Percentiles rank a stretch among this genome's conserved stretches.
Evolutionary conservation across 176 grass and related monocot genomes (phyloP).

Genomic region (Puya raimondii): DNA sequence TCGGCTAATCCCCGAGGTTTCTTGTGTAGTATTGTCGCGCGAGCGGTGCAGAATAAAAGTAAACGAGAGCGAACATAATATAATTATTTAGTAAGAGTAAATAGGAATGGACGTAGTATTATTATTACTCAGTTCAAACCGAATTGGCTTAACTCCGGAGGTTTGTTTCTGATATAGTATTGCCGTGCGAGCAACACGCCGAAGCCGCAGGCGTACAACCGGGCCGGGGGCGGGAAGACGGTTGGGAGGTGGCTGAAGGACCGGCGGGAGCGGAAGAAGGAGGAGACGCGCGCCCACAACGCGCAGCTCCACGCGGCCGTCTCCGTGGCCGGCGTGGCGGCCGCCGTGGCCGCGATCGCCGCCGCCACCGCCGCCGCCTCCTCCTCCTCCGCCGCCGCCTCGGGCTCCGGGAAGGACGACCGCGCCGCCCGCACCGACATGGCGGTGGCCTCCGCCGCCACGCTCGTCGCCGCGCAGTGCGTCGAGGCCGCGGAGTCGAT

Average conservation of each 20-base stretch:
- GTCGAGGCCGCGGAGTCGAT: conserved; percentile 67
- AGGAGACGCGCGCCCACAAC: conserved; percentile 77
- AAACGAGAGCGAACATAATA: no score
- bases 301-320: conserved; percentile 84
- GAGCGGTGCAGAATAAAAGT: no score
- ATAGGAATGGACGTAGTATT: background rate
- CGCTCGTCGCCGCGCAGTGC: conserved; percentile 91
- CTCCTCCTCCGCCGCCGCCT: conserved; percentile 24
- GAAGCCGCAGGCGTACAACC: conserved; percentile 49
- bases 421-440: conserved; percentile 61
- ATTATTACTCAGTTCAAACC: background rate
- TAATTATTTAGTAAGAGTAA: no score
- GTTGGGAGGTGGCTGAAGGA: conserved; percentile 95
- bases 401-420: conserved; percentile 43
- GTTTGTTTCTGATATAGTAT: conserved; percentile 30
- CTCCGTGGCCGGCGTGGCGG: conserved; percentile 68
- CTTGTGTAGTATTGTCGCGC: no score
- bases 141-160: background rate
- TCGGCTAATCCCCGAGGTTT: no score
- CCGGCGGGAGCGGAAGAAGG: conserved; percentile 63
- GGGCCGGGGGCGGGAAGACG: conserved; percentile 61
- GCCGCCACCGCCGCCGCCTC: conserved; percentile 54
- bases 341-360: conserved; percentile 62
- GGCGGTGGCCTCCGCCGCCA: conserved; percentile 75
- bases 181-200: conserved; percentile 45